phyloP scores from a whole-genome alignment of 805 yeast genomes.

The Zygotorulaspora florentina region DNA sequence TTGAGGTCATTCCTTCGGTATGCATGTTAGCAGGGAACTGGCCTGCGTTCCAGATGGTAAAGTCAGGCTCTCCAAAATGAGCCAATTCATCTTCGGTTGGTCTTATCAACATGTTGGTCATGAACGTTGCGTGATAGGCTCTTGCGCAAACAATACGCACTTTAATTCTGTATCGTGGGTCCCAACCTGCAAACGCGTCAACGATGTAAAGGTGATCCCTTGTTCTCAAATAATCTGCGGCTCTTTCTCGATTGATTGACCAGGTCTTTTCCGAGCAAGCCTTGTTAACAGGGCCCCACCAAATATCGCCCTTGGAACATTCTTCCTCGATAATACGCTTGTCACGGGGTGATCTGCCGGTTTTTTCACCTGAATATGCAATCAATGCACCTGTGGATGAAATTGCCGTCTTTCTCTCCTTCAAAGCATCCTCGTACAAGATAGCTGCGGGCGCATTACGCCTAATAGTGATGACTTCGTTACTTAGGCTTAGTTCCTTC shows the following conservation, averaged over 20 bases:
- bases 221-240: conserved; percentile 93
- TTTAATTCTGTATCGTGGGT: conserved; percentile 93
- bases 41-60: conserved; percentile 97
- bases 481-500: conserved; percentile 45
- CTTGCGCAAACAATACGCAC: conserved; percentile 95
- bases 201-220: conserved; percentile 90
- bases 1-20: conserved; percentile 96
- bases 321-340: conserved; percentile 96
- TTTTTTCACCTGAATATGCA: conserved; percentile 92
- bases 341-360: conserved; percentile 98
- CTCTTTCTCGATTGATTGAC: conserved; percentile 94
- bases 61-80: conserved; percentile 94
- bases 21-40: conserved; percentile 96
- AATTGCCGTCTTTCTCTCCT: conserved; percentile 86
- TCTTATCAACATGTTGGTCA: conserved; percentile 96
- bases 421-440: conserved; percentile 88
- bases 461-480: conserved; percentile 59
- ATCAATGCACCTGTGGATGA: conserved; percentile 91
- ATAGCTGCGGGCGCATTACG: conserved; percentile 93
- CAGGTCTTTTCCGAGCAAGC: conserved; percentile 91
- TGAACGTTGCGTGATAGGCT: conserved; percentile 96
- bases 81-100: conserved; percentile 87
- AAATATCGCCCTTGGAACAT: conserved; percentile 73
- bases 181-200: conserved; percentile 99
- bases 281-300: conserved; percentile 99